These are phyloP conservation scores for Vicia sativa DNA, from an alignment of 306 rosid genomes.

Conservation along the genomic window DNA sequence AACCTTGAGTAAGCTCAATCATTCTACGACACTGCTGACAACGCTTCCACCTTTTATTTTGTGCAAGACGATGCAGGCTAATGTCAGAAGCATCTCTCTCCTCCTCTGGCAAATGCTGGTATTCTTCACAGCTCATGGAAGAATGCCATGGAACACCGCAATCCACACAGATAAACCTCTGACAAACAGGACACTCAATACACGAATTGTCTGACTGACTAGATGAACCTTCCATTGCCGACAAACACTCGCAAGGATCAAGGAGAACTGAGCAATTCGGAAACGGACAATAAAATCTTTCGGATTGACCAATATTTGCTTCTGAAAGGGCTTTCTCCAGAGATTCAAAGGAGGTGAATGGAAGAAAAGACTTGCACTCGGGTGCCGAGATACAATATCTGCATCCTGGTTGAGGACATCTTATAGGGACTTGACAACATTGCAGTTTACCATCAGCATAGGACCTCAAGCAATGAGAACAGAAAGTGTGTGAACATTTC, in stretches of 20 bases:
- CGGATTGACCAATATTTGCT: constrained; percentile 53
- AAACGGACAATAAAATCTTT: constrained; percentile 85
- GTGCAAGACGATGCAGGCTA: constrained; percentile 73
- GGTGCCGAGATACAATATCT: constrained; percentile 63
- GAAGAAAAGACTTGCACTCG: constrained; percentile 83
- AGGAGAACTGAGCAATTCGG: constrained; percentile 83
- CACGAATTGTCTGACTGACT: constrained; percentile 78
- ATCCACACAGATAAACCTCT: constrained; percentile 74
- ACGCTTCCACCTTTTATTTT: constrained; percentile 81
- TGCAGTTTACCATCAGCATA: constrained; percentile 72
- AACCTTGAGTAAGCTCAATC: constrained; percentile 88
- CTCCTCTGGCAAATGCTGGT: constrained; percentile 68
- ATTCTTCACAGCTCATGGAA: constrained; percentile 84
- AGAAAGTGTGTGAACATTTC: constrained; percentile 91
- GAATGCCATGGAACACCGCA: constrained; percentile 97
- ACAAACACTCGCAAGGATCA: constrained; percentile 68
- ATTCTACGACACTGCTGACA: constrained; percentile 87
- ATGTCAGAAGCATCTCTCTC: constrained; percentile 80
- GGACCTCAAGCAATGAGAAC: constrained; percentile 83
- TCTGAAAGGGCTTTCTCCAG: constrained; percentile 72
- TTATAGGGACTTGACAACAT: constrained; percentile 75
- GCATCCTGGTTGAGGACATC: constrained; percentile 86
- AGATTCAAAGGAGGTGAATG: constrained; percentile 63
- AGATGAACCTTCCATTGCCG: constrained; percentile 76
- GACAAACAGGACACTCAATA: constrained; percentile 87